Percentiles rank a stretch among this genome's conserved stretches.
Evolutionary conservation across 192 early-diverging fungal genomes (phyloP).

Genomic region (Podochytrium sp.): DNA sequence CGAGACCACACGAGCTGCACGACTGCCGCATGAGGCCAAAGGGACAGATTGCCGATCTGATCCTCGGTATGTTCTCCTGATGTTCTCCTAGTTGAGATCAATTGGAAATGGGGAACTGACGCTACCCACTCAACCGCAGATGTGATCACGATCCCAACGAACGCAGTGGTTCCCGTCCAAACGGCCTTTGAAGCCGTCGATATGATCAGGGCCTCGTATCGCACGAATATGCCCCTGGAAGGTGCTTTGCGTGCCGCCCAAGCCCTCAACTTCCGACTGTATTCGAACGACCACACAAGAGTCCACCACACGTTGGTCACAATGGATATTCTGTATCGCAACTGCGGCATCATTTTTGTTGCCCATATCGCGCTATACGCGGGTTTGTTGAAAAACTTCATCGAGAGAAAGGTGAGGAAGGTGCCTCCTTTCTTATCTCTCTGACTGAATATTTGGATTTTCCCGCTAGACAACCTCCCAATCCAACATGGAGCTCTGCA

Average conservation of each 20-base stretch:
- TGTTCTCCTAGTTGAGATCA: not conserved
- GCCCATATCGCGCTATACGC: not conserved
- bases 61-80: too few species aligned
- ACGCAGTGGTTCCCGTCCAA: not conserved
- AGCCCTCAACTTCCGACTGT: not conserved
- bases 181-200: not conserved
- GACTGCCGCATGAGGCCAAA: not conserved
- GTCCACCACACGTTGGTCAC: not conserved
- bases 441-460: too few species aligned
- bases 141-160: not conserved
- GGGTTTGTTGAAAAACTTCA: constrained; percentile 3
- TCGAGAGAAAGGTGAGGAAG: not conserved
- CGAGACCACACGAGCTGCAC: not conserved
- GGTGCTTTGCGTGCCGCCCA: not conserved
- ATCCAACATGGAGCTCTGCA: not conserved
- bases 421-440: not conserved
- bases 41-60: not conserved
- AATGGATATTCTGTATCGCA: constrained; percentile 2
- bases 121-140: too few species aligned
- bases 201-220: not conserved
- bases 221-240: not conserved
- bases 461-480: not conserved
- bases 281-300: not conserved
- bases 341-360: constrained; percentile 16
- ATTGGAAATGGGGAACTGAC: constrained; percentile 14